Base-by-base conservation (phyloP, 352 stramenopile species). In the Pythium dissotocum region DNA sequence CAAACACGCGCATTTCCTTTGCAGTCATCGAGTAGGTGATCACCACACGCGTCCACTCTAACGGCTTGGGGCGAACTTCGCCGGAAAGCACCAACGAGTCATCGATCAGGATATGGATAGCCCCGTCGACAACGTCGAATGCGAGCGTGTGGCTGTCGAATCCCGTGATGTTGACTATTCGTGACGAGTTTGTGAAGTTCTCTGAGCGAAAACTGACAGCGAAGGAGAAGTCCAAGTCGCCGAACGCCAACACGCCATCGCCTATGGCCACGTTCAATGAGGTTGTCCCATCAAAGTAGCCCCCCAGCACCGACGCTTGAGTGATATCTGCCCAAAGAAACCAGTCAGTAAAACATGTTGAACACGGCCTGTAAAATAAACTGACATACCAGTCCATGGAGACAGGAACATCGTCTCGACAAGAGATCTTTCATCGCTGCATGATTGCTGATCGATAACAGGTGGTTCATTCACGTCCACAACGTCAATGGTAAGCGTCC, bases 401-500 rank as follows among this genome's bases (percentile, higher is more conserved):
- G 53, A 52, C 13, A 69, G 21, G 18, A 67, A 68, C 6, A 21
- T 30, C 10, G n/a, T 38, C 30, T 75, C 69, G 0, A n/a, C n/a
- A 26, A 75, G n/a, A 2, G 7, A 51, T 42, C 69, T 53, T 21
- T 69, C 6, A 1, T 4, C 14, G 14, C 5, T 46, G 30, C 62
- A 71, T 5, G 63, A 65, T 2, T 35, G 6, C n/a, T 57, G 18
- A 28, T 58, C 65, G 33, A 77, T 55, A 55, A 35, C 71, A 63
- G 52, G 81, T 0, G 75, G 28, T 28, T 89, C 81, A 32, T 89
- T 86, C 9, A 78, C 61, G 51, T 89, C 71, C 6, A 56, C 21
- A 7, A 89, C 67, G 10, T 46, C 48, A 61, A 89, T 71, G 2
- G 52, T 68, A n/a, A 89, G 30, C 18, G 49, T 67, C 24, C 71